Conservation (phyloP, 108 stramenopile species). For the Skeletonema costatum region DNA sequence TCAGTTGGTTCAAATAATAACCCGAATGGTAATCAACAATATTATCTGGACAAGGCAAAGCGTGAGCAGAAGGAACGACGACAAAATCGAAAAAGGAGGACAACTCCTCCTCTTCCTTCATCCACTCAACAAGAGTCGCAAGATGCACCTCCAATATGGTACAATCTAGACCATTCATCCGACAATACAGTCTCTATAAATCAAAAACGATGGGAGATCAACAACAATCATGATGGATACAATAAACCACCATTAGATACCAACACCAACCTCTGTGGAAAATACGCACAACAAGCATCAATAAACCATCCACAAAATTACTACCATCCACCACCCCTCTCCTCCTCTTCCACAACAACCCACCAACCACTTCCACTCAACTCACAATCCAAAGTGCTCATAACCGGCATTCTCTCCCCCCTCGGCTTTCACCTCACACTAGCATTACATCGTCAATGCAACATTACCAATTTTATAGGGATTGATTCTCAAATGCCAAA, state of each 20-base stretch:
- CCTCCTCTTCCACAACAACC: neutral
- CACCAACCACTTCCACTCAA: slow-evolving; percentile 34
- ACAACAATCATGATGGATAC: neutral
- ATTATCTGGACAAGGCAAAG: neutral
- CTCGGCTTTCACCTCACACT: slow-evolving; percentile 68
- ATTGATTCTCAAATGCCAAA: slow-evolving; percentile 75
- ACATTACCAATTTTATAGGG: slow-evolving; percentile 64
- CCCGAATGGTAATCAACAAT: neutral
- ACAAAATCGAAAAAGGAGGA: neutral
- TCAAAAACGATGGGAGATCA: slow-evolving; percentile 12
- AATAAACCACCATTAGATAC: neutral
- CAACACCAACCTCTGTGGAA: slow-evolving; percentile 26
- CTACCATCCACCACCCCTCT: neutral
- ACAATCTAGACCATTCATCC: slow-evolving; percentile 17
- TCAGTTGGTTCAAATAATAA: too few relatives aligned
- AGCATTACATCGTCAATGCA: slow-evolving; percentile 61
- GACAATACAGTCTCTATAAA: slow-evolving; percentile 1
- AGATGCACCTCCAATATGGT: slow-evolving; percentile 4
- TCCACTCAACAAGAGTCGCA: neutral
- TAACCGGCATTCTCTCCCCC: slow-evolving; percentile 73
- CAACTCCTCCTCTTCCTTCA: neutral
- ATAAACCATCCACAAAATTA: slow-evolving; percentile 38
- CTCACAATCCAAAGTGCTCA: slow-evolving; percentile 56
- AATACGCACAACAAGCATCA: slow-evolving; percentile 32
- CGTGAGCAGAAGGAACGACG: neutral